Evolutionary conservation across 805 yeast genomes (phyloP).

Genomic region (Yamadazyma endophytica): DNA sequence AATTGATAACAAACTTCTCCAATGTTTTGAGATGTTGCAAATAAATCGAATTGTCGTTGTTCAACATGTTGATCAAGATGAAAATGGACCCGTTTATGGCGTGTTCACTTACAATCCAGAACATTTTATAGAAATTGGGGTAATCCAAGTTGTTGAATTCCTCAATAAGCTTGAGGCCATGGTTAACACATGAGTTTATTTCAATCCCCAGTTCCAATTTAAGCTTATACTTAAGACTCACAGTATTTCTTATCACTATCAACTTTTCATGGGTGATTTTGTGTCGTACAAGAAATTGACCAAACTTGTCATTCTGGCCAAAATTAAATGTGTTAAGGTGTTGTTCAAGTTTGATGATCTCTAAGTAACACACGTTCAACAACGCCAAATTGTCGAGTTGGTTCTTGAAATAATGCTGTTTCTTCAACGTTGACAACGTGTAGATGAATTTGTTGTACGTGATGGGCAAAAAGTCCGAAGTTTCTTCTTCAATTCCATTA

Average conservation of each 20-base stretch:
- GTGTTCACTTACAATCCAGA: constrained; percentile 8
- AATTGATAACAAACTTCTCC: constrained; percentile 1
- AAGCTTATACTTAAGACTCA: constrained; percentile 1
- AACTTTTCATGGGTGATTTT: constrained; percentile 5
- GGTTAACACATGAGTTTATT: background rate
- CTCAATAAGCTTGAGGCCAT: constrained; percentile 1
- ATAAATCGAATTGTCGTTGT: constrained; percentile 2
- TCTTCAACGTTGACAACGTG: constrained; percentile 19
- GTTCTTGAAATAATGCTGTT: constrained; percentile 14
- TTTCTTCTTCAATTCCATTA: constrained; percentile 9
- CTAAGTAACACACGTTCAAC: constrained; percentile 1
- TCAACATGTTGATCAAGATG: constrained; percentile 5
- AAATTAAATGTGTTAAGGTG: background rate
- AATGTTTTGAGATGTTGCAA: background rate
- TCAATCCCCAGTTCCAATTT: constrained; percentile 1
- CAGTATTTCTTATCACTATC: background rate
- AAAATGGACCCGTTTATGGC: constrained; percentile 7
- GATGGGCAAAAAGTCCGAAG: constrained; percentile 18
- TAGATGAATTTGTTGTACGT: constrained; percentile 12
- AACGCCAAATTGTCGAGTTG: background rate
- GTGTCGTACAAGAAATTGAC: constrained; percentile 2
- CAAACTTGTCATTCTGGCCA: background rate
- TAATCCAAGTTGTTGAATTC: constrained; percentile 4
- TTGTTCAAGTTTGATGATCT: background rate
- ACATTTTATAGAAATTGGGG: constrained; percentile 7